Base-by-base conservation (phyloP, 345 rosid species). In the Nephelium lappaceum region DNA sequence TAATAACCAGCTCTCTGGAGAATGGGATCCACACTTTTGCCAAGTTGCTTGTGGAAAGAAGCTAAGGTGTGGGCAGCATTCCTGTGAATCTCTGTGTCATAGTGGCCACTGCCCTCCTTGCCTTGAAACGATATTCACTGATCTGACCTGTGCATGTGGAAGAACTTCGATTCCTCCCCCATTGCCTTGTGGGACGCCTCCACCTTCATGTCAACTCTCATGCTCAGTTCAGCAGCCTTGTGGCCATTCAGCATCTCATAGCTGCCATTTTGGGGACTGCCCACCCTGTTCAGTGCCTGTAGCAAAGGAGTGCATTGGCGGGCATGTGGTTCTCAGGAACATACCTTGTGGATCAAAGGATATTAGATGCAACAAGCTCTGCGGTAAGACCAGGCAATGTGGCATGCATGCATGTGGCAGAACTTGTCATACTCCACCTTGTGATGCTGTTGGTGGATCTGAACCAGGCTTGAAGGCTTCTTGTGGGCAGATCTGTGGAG, bases 31-130 rank as follows among this genome's bases (percentile, higher is more conserved):
- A 12, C 98, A 96, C 81, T 85, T 89, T 53, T 96, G 99, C 84
- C 93, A 93, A 71, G 85, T 94, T 87, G 80, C 91, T 6, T 96
- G 99, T 82, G 97, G 88, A 69, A 96, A 96, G 92, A 93, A 92
- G 86, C 90, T 93, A 60, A 91, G 98, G 78, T 94, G 99, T 60
- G 94, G 97, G 58, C 98, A 93, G 75, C 98, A 96, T 89, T 84
- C 89, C 69, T 96, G 99, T 82, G 93, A 93, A 75, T 84, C 94
- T 4, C 80, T 91, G 53, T 96, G 98, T 89, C 98, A 96, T 78
- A 93, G 95, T 85, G 99, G 99, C 42, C 98, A 96, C 71, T 96
- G 98, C 79, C 93, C 95, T 84, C 93, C 98, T 72, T 96, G 99
- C 82, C 94, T 94, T 27, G 94, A 93, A 78, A 93, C 93, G 23